phyloP scores from a whole-genome alignment of 768 basidiomycete genomes.

The Termitomyces sp. region DNA sequence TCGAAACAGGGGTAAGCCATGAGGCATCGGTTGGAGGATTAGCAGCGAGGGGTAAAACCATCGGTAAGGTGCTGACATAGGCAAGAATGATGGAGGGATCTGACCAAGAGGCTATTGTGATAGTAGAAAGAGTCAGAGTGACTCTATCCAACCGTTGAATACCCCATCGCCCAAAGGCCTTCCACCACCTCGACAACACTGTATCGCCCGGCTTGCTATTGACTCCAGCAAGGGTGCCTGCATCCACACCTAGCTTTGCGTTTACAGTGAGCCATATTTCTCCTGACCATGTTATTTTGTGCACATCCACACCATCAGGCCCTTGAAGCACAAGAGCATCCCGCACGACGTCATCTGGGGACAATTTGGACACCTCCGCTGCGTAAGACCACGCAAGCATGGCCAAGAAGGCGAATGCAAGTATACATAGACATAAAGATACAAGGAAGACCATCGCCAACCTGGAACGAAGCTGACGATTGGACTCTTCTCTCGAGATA shows the following conservation, averaged over 20 bases:
- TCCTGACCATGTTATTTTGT: slow-evolving; percentile 53
- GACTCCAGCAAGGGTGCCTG: slow-evolving; percentile 53
- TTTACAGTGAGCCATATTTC: slow-evolving; percentile 55
- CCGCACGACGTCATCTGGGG: slow-evolving; percentile 54
- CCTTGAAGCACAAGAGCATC: slow-evolving; percentile 51
- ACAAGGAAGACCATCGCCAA: slow-evolving; percentile 49
- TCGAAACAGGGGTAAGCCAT: slow-evolving; percentile 55
- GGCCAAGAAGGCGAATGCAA: slow-evolving; percentile 35
- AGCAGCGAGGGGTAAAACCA: slow-evolving; percentile 52
- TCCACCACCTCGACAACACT: slow-evolving; percentile 47
- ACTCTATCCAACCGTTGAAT: slow-evolving; percentile 50
- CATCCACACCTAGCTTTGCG: slow-evolving; percentile 62
- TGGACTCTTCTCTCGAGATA: slow-evolving; percentile 14
- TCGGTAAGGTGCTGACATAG: slow-evolving; percentile 36
- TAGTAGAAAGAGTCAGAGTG: slow-evolving; percentile 46
- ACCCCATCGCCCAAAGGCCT: slow-evolving; percentile 63
- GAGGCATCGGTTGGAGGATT: slow-evolving; percentile 43
- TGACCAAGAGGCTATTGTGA: slow-evolving; percentile 41
- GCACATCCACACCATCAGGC: slow-evolving; percentile 55
- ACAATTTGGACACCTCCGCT: slow-evolving; percentile 43
- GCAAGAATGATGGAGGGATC: slow-evolving; percentile 37
- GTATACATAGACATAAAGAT: slow-evolving; percentile 45
- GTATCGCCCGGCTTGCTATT: slow-evolving; percentile 37
- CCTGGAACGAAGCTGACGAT: slow-evolving; percentile 27
- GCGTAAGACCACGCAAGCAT: slow-evolving; percentile 66